These are phyloP conservation scores for Carex parvula DNA, from an alignment of 176 grass and related monocot genomes.

Conservation along the genomic window DNA sequence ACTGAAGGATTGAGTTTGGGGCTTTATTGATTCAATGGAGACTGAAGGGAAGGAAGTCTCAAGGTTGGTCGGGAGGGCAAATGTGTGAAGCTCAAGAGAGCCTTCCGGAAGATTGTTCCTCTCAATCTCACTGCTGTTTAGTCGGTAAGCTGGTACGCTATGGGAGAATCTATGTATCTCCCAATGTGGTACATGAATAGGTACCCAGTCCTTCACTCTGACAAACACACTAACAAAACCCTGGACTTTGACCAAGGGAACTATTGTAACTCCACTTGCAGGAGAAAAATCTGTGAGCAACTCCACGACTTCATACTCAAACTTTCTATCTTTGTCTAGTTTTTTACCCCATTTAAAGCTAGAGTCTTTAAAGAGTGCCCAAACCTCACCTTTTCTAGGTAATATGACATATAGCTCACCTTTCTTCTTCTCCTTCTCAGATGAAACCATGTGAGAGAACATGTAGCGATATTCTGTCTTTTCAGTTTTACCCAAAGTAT, in stretches of 20 bases:
- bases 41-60: constrained; percentile 54
- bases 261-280: constrained; percentile 40
- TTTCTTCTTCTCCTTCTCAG: constrained; percentile 50
- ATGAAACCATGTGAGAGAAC: constrained; percentile 75
- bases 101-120: constrained; percentile 66
- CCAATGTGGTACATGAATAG: constrained; percentile 42
- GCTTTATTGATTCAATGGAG: constrained; percentile 34
- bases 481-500: constrained; percentile 41
- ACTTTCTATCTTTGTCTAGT: constrained; percentile 54
- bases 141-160: constrained; percentile 51
- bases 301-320: constrained; percentile 73
- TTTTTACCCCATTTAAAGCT: constrained; percentile 59
- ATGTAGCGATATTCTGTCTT: constrained; percentile 44
- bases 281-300: constrained; percentile 51
- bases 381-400: constrained; percentile 75
- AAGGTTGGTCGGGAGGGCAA: constrained; percentile 63
- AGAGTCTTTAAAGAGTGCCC: constrained; percentile 86
- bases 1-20: constrained; percentile 23
- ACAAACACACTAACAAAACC: constrained; percentile 87
- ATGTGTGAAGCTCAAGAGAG: constrained; percentile 74
- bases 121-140: constrained; percentile 67
- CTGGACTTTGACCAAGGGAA: constrained; percentile 67
- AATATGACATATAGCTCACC: constrained; percentile 48
- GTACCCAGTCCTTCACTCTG: constrained; percentile 28
- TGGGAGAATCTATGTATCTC: constrained; percentile 88